A percentile compares a stretch with the other conserved stretches of the same genome.
These are phyloP conservation scores for Glebionis coronaria DNA, from an alignment of 129 eudicot species.

Conservation along the genomic window DNA sequence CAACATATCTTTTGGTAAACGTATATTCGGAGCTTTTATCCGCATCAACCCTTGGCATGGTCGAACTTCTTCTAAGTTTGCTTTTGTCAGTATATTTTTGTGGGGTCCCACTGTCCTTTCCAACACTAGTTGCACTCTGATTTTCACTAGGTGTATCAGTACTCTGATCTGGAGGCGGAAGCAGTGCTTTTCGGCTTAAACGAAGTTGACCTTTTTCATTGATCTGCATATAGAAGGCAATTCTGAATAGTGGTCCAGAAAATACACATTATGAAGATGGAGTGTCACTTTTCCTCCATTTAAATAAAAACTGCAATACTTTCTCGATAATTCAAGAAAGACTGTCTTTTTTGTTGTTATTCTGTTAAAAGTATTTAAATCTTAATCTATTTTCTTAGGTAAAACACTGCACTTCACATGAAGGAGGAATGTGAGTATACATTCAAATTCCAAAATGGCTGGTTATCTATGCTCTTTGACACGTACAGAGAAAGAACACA, in stretches of 20 bases:
- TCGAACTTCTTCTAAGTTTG: conserved; percentile 37
- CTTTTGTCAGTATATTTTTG: conserved; percentile 41
- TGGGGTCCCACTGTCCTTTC: conserved; percentile 43
- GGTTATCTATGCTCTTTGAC: not conserved
- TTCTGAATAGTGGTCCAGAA: conserved; percentile 7
- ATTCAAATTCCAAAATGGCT: not conserved
- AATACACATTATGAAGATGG: not conserved
- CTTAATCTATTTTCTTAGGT: not conserved
- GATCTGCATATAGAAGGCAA: conserved; percentile 45
- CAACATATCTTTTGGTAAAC: conserved; percentile 41
- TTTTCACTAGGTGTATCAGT: conserved; percentile 49
- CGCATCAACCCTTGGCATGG: conserved; percentile 31
- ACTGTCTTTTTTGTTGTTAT: too few relatives aligned
- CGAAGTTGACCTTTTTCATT: conserved; percentile 99
- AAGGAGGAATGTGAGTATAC: not conserved
- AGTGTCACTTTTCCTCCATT: too few relatives aligned
- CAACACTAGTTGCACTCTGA: conserved; percentile 26
- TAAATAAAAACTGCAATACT: too few relatives aligned
- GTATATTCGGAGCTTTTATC: conserved; percentile 31
- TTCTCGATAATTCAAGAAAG: too few relatives aligned
- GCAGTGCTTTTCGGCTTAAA: conserved; percentile 83
- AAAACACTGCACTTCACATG: not conserved
- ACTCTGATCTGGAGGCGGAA: conserved; percentile 81
- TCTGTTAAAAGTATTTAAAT: too few relatives aligned
- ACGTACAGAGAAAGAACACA: conserved; percentile 11